A percentile compares a stretch with the other conserved stretches of the same genome.
phyloP scores from a whole-genome alignment of 371 early-diverging fungal species.

The Circinella umbellata region DNA sequence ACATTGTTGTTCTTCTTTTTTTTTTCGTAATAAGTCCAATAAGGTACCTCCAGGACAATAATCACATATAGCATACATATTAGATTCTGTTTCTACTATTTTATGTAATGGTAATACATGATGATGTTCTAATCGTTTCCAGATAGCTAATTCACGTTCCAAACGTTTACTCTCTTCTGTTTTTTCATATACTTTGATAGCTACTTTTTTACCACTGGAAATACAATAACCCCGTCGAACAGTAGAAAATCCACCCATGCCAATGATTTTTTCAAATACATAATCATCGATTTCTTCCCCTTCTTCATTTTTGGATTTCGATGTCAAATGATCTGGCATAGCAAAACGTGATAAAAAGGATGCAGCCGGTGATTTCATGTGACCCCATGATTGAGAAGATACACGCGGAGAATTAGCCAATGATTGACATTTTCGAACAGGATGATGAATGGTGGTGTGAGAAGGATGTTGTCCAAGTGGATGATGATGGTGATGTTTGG shows the following conservation, averaged over 20 bases:
- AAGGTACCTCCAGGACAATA: slow-evolving; percentile 65
- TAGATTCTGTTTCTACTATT: slow-evolving; percentile 65
- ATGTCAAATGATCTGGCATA: slow-evolving; percentile 28
- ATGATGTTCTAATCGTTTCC: slow-evolving; percentile 73
- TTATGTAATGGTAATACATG: slow-evolving; percentile 67
- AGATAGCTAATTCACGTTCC: slow-evolving; percentile 69
- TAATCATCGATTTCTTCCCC: slow-evolving; percentile 76
- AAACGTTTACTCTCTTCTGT: slow-evolving; percentile 25
- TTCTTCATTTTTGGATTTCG: slow-evolving; percentile 35
- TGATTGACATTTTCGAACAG: slow-evolving; percentile 7
- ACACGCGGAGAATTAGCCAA: slow-evolving; percentile 21
- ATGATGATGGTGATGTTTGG: not conserved
- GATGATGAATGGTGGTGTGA: not conserved
- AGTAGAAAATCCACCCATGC: slow-evolving; percentile 70
- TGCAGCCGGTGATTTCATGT: slow-evolving; percentile 63
- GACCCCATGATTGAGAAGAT: slow-evolving; percentile 49
- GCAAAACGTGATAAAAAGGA: slow-evolving; percentile 64
- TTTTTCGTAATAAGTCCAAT: slow-evolving; percentile 34
- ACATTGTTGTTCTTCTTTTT: not conserved
- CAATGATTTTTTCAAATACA: slow-evolving; percentile 60
- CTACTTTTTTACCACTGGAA: slow-evolving; percentile 43
- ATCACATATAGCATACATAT: slow-evolving; percentile 74
- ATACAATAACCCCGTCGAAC: slow-evolving; percentile 64
- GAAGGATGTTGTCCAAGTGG: not conserved
- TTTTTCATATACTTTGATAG: slow-evolving; percentile 56